These are phyloP conservation scores for Alternaria metachromatica DNA, from an alignment of 2,329 filamentous ascomycete genomes.

Conservation along the genomic window DNA sequence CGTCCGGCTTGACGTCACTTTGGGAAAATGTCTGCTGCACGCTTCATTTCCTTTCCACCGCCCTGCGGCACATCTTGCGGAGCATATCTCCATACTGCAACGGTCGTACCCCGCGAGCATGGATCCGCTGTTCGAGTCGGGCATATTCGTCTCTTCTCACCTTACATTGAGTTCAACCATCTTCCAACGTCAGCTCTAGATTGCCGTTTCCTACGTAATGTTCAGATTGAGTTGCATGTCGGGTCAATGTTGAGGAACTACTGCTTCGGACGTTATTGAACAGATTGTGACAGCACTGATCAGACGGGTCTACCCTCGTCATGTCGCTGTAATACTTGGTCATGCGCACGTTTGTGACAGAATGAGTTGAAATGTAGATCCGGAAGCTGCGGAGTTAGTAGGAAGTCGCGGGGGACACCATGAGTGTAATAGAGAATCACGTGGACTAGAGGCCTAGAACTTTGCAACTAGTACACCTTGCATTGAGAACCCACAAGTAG, in stretches of 20 bases:
- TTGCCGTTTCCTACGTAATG: background rate
- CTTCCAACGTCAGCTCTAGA: background rate
- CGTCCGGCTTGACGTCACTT: constrained; percentile 25
- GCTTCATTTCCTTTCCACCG: constrained; percentile 13
- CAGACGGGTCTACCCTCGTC: background rate
- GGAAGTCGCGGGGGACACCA: background rate
- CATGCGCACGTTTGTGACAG: background rate
- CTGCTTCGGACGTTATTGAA: background rate
- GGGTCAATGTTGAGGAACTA: background rate
- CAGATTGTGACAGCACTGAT: background rate
- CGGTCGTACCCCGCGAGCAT: background rate
- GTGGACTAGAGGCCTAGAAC: background rate
- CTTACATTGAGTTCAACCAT: background rate
- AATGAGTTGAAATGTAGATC: background rate
- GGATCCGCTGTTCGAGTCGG: background rate
- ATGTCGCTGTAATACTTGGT: background rate
- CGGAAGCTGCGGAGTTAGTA: background rate
- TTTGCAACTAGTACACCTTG: background rate
- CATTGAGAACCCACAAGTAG: background rate
- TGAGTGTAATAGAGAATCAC: background rate
- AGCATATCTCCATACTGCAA: constrained; percentile 1
- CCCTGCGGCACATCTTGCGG: constrained; percentile 6
- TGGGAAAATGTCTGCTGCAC: background rate
- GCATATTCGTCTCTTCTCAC: background rate
- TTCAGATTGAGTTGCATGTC: background rate